phyloP scores from a whole-genome alignment of 805 yeast species.

The Metschnikowia reukaufii region DNA sequence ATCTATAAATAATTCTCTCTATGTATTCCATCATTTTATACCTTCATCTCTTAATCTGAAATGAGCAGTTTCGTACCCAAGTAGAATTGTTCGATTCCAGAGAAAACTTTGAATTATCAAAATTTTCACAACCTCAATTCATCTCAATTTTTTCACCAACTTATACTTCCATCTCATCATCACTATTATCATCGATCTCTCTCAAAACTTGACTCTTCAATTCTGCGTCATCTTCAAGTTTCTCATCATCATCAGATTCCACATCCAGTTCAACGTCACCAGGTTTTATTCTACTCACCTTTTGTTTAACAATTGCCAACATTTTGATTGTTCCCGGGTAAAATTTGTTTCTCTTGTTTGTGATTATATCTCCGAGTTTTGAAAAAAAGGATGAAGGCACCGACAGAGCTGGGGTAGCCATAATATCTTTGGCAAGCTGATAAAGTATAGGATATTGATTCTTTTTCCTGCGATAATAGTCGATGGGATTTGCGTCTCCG shows the following conservation, averaged over 20 bases:
- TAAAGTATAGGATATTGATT: neutral
- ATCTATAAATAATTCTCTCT: too few species aligned
- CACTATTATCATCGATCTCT: neutral
- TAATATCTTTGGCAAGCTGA: conserved; percentile 5
- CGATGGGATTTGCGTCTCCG: neutral
- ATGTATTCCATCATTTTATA: too few species aligned
- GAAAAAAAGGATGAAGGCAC: conserved; percentile 3
- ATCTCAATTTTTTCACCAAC: too few species aligned
- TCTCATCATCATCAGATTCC: conserved; percentile 5
- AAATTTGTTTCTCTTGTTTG: conserved; percentile 1
- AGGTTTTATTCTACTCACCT: conserved; percentile 1
- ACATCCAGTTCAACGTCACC: conserved; percentile 1
- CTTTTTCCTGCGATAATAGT: conserved; percentile 2
- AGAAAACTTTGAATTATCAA: too few species aligned
- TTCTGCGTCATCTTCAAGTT: conserved; percentile 2
- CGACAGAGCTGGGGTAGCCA: conserved; percentile 5
- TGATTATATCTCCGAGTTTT: conserved; percentile 6
- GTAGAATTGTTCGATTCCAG: too few species aligned
- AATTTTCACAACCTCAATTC: too few species aligned
- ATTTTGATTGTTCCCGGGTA: conserved; percentile 5
- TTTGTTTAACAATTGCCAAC: conserved; percentile 2
- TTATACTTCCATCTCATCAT: neutral
- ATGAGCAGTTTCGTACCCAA: too few species aligned
- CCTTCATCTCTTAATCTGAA: too few species aligned
- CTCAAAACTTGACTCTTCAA: neutral